A percentile compares a stretch with the other conserved stretches of the same genome.
Conservation (phyloP, 1,139 yeast genomes). For the Candida sanyaensis region DNA sequence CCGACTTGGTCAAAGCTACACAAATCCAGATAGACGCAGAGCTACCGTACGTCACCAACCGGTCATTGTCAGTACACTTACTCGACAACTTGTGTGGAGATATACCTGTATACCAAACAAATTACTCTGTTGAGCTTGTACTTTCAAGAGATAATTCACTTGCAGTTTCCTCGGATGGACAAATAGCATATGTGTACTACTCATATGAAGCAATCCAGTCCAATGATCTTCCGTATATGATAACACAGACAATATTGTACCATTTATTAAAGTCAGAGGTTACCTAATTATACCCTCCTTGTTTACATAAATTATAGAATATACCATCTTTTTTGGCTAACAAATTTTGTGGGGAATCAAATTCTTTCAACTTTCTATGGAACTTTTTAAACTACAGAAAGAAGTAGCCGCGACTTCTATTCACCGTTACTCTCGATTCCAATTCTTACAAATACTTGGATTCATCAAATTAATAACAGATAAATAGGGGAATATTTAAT, state of each 20-base stretch:
- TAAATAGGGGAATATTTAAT: too few species aligned
- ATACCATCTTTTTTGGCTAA: constrained; percentile 16
- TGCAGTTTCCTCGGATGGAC: constrained; percentile 37
- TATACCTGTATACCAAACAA: background rate
- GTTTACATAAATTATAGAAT: constrained; percentile 19
- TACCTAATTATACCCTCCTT: constrained; percentile 17
- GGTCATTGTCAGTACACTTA: constrained; percentile 17
- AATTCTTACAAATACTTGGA: too few species aligned
- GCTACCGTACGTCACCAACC: constrained; percentile 13
- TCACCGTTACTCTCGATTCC: too few species aligned
- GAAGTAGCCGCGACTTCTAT: too few species aligned
- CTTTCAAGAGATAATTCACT: constrained; percentile 35
- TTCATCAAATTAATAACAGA: too few species aligned
- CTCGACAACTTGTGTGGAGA: constrained; percentile 19
- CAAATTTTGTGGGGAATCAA: constrained; percentile 54
- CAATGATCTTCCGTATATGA: constrained; percentile 43
- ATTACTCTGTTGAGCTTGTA: constrained; percentile 28
- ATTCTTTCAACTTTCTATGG: constrained; percentile 58
- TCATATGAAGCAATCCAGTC: constrained; percentile 31
- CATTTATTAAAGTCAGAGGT: constrained; percentile 16
- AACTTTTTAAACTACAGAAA: too few species aligned
- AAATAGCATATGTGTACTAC: constrained; percentile 41
- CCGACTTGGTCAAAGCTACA: constrained; percentile 48
- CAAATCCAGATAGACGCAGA: constrained; percentile 40
- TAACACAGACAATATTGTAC: constrained; percentile 37